Percentiles rank a stretch among this genome's conserved stretches.
Evolutionary conservation across 768 basidiomycete genomes (phyloP).

Genomic region (Boletus sensibilis): DNA sequence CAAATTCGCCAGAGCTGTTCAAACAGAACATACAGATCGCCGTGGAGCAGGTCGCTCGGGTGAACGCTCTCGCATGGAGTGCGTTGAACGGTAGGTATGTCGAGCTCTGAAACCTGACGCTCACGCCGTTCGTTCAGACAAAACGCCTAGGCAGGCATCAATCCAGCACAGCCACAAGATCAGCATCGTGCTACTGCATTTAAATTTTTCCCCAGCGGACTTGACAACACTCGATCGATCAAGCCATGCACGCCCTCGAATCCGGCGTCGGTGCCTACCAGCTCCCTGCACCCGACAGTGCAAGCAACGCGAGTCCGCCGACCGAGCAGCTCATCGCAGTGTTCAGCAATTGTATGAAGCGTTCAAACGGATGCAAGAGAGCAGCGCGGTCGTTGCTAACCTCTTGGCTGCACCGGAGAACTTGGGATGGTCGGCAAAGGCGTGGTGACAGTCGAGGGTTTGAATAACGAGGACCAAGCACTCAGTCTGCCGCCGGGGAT

Average conservation of each 20-base stretch:
- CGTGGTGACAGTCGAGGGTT: background rate
- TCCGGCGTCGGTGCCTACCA: constrained; percentile 70
- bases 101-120: background rate
- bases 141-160: constrained; percentile 55
- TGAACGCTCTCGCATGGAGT: constrained; percentile 49
- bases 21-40: constrained; percentile 53
- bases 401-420: constrained; percentile 35
- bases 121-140: constrained; percentile 40
- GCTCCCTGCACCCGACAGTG: constrained; percentile 33
- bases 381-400: constrained; percentile 51
- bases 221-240: constrained; percentile 56
- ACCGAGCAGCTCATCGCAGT: constrained; percentile 39
- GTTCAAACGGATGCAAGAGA: constrained; percentile 54
- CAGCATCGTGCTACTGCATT: constrained; percentile 5
- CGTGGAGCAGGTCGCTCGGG: constrained; percentile 47
- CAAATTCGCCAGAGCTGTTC: constrained; percentile 61
- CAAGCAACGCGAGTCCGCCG: constrained; percentile 26
- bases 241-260: constrained; percentile 45
- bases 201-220: constrained; percentile 37
- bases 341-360: constrained; percentile 51
- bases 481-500: background rate
- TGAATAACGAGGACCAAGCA: background rate
- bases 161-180: constrained; percentile 57
- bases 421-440: constrained; percentile 9
- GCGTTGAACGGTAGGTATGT: constrained; percentile 56